Evolutionary conservation across 192 early-diverging fungal genomes (phyloP).

Genomic region (Coemansia erecta): DNA sequence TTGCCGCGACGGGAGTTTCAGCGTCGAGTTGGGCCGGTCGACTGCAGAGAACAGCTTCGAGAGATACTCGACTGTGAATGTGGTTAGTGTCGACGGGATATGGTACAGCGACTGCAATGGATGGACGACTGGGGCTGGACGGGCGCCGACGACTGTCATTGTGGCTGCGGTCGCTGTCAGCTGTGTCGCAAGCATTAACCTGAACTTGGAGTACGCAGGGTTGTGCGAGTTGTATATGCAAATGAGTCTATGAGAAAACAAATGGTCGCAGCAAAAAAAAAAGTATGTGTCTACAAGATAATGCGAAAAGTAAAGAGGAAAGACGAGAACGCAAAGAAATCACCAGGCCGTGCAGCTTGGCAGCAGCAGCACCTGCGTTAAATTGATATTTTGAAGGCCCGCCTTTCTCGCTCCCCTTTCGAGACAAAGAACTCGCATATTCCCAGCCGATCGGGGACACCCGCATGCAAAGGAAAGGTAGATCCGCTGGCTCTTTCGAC

Average conservation of each 20-base stretch:
- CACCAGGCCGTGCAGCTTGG: too few species aligned
- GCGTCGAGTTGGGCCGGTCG: conserved; percentile 15
- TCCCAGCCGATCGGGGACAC: too few species aligned
- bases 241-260: not conserved
- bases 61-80: conserved; percentile 38
- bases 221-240: not conserved
- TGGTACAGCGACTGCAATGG: conserved; percentile 24
- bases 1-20: conserved; percentile 29
- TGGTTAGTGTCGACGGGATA: conserved; percentile 36
- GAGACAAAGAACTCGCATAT: too few species aligned
- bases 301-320: too few species aligned
- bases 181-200: not conserved
- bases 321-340: too few species aligned
- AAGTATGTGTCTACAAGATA: not conserved
- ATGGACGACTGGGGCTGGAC: not conserved
- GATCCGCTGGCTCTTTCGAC: too few species aligned
- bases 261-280: conserved; percentile 1
- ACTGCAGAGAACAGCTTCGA: conserved; percentile 46
- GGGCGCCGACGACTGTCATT: conserved; percentile 2
- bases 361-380: too few species aligned
- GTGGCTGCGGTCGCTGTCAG: conserved; percentile 3
- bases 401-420: too few species aligned
- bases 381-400: too few species aligned
- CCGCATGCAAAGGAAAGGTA: too few species aligned
- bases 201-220: not conserved